These are phyloP conservation scores for Phytophthora ramorum DNA, from an alignment of 352 stramenopile species.

Conservation along the genomic window DNA sequence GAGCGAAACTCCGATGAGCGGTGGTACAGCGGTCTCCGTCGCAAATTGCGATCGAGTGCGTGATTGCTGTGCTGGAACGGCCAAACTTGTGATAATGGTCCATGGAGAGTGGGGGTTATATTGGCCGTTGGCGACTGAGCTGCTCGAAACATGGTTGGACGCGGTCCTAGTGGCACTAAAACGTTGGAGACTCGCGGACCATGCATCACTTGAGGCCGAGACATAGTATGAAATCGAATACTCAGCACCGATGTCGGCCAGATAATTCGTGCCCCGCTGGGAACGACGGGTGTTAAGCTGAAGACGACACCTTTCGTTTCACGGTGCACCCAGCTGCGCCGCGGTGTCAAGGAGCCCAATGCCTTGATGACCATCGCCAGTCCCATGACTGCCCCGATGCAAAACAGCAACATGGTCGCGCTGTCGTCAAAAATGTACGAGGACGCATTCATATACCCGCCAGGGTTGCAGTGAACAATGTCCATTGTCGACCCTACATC, in stretches of 20 bases:
- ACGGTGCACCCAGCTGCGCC: constrained; percentile 5
- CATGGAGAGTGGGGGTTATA: neutral
- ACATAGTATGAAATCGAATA: constrained; percentile 19
- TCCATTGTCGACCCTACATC: constrained; percentile 12
- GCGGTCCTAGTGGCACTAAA: neutral
- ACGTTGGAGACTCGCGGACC: constrained; percentile 4
- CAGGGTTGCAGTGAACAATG: constrained; percentile 6
- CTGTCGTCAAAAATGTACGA: constrained; percentile 29
- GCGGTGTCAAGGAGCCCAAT: neutral
- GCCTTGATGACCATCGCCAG: neutral
- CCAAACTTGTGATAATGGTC: neutral
- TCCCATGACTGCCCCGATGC: constrained; percentile 9
- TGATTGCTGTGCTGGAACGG: neutral
- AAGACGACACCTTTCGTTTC: constrained; percentile 11
- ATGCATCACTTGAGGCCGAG: neutral
- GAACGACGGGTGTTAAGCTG: constrained; percentile 15
- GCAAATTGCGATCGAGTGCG: neutral
- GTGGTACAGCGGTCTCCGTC: neutral
- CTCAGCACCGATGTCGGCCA: constrained; percentile 19
- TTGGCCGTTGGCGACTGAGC: constrained; percentile 1
- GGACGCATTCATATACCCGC: constrained; percentile 19
- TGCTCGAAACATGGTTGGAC: neutral
- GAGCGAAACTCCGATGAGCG: constrained; percentile 12
- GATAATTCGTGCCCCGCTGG: constrained; percentile 8
- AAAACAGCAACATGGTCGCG: constrained; percentile 23